Base-by-base conservation (phyloP, 306 rosid genomes). In the Fagus crenata region DNA sequence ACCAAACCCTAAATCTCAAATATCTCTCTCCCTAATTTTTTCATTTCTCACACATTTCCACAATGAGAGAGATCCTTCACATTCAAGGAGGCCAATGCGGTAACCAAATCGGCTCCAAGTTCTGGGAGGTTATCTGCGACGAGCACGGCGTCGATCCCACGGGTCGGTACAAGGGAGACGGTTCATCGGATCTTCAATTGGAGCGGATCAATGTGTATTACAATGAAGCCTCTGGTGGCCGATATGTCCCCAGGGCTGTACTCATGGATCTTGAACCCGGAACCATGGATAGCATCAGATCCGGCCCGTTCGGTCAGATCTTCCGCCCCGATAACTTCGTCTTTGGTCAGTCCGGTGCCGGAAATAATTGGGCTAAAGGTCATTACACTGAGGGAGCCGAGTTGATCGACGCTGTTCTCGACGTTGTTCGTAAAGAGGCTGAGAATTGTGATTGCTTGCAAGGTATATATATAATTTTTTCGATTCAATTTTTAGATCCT, bases 221-320 rank as follows among this genome's bases (percentile, higher is more conserved):
- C 88, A 93, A 91, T 28, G 98, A 93, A 84, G 98, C 98, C 49
- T 89, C 98, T 6, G 96, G 98, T 6, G 98, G 98, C 0, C 81
- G 96, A 72, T 93, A 89, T 77, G 98, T 93, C 71, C 98, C 98
- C 4, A 85, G 98, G 65, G 98, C 98, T 8, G 98, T 93, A 42
- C 98, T 93, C 53, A 89, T 93, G 95, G 98, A 93, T 88, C 95
- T 93, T 9, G 98, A 93, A 39, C 98, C 98, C 2, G 96, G 98
- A 0, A 93, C 98, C 55, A 93, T 93, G 98, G 98, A 93, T 56
- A 93, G 98, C 77, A 93, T 93, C 90, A 87, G 98, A 91, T 93
- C 98, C 75, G 96, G 98, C 18, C 96, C 92, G 0, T 93, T 49
- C 53, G 98, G 98, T 40, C 93, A 90, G 91, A 89, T 93, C 80